Evolutionary conservation across 768 basidiomycete genomes (phyloP).

Genomic region (Kwoniella bestiolae): DNA sequence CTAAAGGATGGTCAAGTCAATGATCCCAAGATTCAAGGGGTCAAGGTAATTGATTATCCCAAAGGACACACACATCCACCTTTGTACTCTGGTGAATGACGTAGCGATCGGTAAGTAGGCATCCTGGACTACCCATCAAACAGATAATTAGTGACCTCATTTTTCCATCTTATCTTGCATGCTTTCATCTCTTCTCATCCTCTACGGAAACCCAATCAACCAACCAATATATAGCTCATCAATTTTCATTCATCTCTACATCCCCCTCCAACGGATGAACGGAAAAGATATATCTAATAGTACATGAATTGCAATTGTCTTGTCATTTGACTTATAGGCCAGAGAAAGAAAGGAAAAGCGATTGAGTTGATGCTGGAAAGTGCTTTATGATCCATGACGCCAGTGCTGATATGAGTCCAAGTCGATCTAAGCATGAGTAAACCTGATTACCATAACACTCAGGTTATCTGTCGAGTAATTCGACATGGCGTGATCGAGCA

Average conservation of each 20-base stretch:
- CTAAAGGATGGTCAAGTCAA: background rate
- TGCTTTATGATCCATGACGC: background rate
- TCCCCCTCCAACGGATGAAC: background rate
- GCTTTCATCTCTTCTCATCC: background rate
- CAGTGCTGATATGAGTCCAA: background rate
- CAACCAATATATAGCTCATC: too few relatives aligned
- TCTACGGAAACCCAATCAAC: background rate
- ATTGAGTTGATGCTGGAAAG: background rate
- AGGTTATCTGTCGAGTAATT: slow-evolving; percentile 95
- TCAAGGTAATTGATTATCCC: slow-evolving; percentile 1
- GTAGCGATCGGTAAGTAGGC: background rate
- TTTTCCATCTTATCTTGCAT: background rate
- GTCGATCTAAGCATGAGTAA: slow-evolving; percentile 55
- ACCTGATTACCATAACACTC: slow-evolving; percentile 84
- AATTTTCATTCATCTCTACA: too few relatives aligned
- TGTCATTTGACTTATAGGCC: too few relatives aligned
- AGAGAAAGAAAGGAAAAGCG: background rate
- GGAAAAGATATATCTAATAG: background rate
- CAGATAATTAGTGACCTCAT: background rate
- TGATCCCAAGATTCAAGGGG: background rate
- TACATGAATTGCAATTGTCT: too few relatives aligned
- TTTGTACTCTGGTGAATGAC: background rate
- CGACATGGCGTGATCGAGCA: slow-evolving; percentile 80
- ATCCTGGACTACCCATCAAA: background rate
- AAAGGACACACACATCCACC: background rate